These are phyloP conservation scores for Diaporthe sp. DNA, from an alignment of 2,329 filamentous ascomycete genomes.

Conservation along the genomic window DNA sequence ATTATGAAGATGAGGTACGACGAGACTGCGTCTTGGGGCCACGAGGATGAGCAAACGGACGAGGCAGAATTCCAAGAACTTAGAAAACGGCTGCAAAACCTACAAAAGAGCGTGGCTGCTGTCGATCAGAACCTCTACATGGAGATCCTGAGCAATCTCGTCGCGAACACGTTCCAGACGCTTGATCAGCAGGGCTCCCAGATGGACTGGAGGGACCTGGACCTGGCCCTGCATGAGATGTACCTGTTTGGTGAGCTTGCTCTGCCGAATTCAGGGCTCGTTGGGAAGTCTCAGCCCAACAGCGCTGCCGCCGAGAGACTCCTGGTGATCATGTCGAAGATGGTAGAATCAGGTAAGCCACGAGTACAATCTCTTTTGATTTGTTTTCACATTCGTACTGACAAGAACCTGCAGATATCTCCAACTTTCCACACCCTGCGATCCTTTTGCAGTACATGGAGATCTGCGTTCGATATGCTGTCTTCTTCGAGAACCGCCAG, in stretches of 20 bases:
- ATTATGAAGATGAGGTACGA: constrained; percentile 98
- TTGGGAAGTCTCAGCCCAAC: constrained; percentile 85
- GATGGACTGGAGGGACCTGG: constrained; percentile 95
- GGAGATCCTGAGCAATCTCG: constrained; percentile 86
- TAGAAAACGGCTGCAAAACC: constrained; percentile 86
- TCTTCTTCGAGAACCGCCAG: constrained; percentile 89
- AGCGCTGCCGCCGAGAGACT: constrained; percentile 84
- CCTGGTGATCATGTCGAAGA: constrained; percentile 92
- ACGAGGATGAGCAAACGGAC: constrained; percentile 94
- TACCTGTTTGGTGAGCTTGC: constrained; percentile 95
- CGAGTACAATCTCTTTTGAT: background rate
- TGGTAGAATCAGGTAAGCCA: constrained; percentile 88
- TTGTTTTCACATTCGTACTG: constrained; percentile 38
- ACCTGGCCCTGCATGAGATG: constrained; percentile 95
- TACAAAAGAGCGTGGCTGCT: constrained; percentile 93
- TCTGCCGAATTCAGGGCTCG: constrained; percentile 89
- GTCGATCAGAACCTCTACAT: constrained; percentile 92
- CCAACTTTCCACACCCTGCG: constrained; percentile 88
- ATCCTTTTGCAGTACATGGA: constrained; percentile 98
- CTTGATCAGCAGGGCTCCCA: constrained; percentile 79
- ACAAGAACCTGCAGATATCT: constrained; percentile 71
- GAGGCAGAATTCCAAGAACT: constrained; percentile 98
- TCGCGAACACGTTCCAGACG: constrained; percentile 88
- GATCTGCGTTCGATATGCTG: constrained; percentile 93
- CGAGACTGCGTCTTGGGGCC: constrained; percentile 92